phyloP scores from a whole-genome alignment of 2,329 filamentous ascomycete species.

The Talaromyces sp. region DNA sequence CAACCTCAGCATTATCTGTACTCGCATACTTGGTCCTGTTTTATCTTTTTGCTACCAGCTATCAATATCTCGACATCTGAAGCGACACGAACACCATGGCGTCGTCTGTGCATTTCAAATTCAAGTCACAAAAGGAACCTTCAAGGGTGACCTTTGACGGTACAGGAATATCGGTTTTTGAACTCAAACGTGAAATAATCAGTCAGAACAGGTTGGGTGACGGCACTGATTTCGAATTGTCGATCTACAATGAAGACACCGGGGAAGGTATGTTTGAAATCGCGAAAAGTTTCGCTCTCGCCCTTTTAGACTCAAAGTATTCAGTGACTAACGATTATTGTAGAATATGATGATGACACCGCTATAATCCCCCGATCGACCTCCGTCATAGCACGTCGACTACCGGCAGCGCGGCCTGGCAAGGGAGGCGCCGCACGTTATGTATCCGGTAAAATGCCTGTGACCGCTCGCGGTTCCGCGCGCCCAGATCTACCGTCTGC shows the following conservation, averaged over 20 bases:
- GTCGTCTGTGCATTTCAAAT: slow-evolving; percentile 99
- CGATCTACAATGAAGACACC: slow-evolving; percentile 88
- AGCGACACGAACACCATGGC: slow-evolving; percentile 63
- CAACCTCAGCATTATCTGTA: slow-evolving; percentile 17
- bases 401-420: slow-evolving; percentile 79
- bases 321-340: not conserved
- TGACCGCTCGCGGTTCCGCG: slow-evolving; percentile 76
- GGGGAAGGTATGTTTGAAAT: slow-evolving; percentile 71
- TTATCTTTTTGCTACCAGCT: not conserved
- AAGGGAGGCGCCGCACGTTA: slow-evolving; percentile 90
- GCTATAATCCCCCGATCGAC: slow-evolving; percentile 95
- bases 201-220: slow-evolving; percentile 88
- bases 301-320: not conserved
- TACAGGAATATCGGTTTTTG: slow-evolving; percentile 96
- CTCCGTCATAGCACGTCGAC: slow-evolving; percentile 81
- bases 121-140: slow-evolving; percentile 97
- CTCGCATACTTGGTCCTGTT: slow-evolving; percentile 18
- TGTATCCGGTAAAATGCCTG: slow-evolving; percentile 92
- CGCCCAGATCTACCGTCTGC: slow-evolving; percentile 58
- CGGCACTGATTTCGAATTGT: slow-evolving; percentile 92
- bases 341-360: slow-evolving; percentile 97
- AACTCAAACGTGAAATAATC: slow-evolving; percentile 98
- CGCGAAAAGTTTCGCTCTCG: not conserved
- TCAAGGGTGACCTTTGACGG: slow-evolving; percentile 95
- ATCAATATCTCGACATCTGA: not conserved